Base-by-base conservation (phyloP, 495 filamentous ascomycete genomes). In the Tuber calosporum region DNA sequence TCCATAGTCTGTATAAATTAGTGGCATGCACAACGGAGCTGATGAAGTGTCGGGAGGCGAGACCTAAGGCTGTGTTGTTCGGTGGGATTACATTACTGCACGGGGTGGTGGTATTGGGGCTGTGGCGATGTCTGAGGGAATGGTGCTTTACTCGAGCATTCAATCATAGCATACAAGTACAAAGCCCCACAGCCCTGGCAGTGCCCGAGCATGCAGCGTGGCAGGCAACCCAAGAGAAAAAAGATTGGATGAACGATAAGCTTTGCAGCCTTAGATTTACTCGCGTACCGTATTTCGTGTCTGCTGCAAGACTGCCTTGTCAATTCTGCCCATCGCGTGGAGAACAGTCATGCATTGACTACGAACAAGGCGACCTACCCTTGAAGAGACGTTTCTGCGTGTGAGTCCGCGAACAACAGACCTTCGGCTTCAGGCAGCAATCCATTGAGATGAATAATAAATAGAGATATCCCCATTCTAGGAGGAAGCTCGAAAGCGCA, bases 281-380 rank as follows among this genome's bases (percentile, higher is more conserved):
- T 62, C 53, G 53, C 53, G 53, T 62, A 62, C 53, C 53, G 3
- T 30, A 62, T 34, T 34, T 26, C 26, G 26, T 30, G 19, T 62
- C 53, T 62, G 1, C 53, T 62, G 53, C 26, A 62, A 62, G 53
- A 62, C 53, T 62, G 53, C 53, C 53, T 62, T 62, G 53, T 62
- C 26, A 9, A 4, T 13, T 62, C 26, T 11, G 0, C 13, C 19
- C 13, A 11, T 34, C 26, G 13, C 26, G 26, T 62, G 26, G 13
- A 62, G 53, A 62, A 62, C 53, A 62, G 53, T 62, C 53, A 62
- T 62, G 53, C 30, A 17, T 34, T 9, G n/a, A 30, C 48, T 62
- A 34, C 53, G 53, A 62, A 34, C 53, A 62, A 30, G 53, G 53
- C 53, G 53, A 5, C 0, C 17, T 19, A 17, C 26, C 53, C 53